These are phyloP conservation scores for Coccomyxa sp. DNA, from an alignment of 139 green algal species.

Conservation along the genomic window DNA sequence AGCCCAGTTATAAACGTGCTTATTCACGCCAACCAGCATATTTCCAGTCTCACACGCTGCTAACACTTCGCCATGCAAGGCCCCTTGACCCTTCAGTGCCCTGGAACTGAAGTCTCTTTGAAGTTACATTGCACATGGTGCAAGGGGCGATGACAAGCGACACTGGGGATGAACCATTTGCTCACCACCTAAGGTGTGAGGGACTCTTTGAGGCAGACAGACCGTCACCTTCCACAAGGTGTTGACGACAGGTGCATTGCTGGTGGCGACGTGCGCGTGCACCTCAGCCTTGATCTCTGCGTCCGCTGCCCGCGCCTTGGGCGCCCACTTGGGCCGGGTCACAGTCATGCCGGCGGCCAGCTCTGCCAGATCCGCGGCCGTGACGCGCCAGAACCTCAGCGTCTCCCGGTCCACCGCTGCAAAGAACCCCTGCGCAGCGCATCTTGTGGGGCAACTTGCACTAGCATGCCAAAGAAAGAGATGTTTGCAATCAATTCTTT, in stretches of 20 bases:
- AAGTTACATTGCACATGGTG: background rate
- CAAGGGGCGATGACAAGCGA: background rate
- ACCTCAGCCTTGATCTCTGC: background rate
- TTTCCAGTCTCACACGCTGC: no score
- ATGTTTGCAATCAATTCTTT: no score
- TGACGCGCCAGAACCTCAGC: conserved; percentile 26
- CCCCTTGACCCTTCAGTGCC: no score
- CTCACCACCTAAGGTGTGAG: no score
- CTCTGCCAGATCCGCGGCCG: conserved; percentile 21
- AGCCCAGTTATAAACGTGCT: no score
- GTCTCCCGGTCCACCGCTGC: conserved; percentile 16
- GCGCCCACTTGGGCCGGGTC: background rate
- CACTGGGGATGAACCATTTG: background rate
- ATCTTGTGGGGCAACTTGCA: background rate
- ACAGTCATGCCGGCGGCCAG: background rate
- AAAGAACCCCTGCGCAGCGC: conserved; percentile 28
- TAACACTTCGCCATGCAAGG: no score
- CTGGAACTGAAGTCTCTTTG: no score
- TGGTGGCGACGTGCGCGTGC: background rate
- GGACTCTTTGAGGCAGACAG: background rate
- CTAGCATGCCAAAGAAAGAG: no score
- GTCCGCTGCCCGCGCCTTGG: background rate
- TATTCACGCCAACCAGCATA: no score
- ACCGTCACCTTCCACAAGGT: background rate
- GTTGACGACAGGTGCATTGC: background rate